These are phyloP conservation scores for Fusarium anguioides DNA, from an alignment of 2,329 filamentous ascomycete genomes.

Conservation along the genomic window DNA sequence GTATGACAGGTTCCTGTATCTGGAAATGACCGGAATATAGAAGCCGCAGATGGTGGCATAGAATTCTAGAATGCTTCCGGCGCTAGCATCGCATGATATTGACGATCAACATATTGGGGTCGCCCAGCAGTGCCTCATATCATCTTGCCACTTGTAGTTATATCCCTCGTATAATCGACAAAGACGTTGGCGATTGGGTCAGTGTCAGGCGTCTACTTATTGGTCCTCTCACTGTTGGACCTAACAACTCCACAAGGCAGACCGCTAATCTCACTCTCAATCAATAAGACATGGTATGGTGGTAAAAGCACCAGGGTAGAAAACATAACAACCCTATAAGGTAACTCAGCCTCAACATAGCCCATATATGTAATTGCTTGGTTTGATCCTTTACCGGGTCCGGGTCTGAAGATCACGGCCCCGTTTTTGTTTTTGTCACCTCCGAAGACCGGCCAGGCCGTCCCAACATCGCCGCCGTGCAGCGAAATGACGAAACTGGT, in stretches of 20 bases:
- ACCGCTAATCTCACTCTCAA: slow-evolving; percentile 2
- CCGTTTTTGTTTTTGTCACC: slow-evolving; percentile 1
- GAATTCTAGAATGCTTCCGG: slow-evolving; percentile 34
- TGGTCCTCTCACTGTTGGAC: not conserved
- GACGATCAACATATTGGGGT: not conserved
- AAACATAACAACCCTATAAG: not conserved
- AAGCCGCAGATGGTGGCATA: slow-evolving; percentile 8
- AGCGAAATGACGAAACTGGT: slow-evolving; percentile 8
- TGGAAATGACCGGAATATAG: slow-evolving; percentile 23
- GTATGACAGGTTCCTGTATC: slow-evolving; percentile 25
- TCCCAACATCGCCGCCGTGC: slow-evolving; percentile 2
- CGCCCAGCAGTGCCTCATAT: slow-evolving; percentile 13
- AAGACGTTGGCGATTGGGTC: no score
- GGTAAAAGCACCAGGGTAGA: not conserved
- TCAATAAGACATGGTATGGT: not conserved
- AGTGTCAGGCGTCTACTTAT: no score
- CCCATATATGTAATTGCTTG: slow-evolving; percentile 1
- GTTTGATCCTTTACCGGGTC: not conserved
- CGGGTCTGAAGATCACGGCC: slow-evolving; percentile 25
- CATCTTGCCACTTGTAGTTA: slow-evolving; percentile 8
- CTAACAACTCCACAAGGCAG: slow-evolving; percentile 21
- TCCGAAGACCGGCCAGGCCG: not conserved
- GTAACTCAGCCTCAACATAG: slow-evolving; percentile 25
- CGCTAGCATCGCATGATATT: slow-evolving; percentile 1
- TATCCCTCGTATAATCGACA: not conserved